Evolutionary conservation across 768 basidiomycete genomes (phyloP).

Genomic region (Inosperma sp.): DNA sequence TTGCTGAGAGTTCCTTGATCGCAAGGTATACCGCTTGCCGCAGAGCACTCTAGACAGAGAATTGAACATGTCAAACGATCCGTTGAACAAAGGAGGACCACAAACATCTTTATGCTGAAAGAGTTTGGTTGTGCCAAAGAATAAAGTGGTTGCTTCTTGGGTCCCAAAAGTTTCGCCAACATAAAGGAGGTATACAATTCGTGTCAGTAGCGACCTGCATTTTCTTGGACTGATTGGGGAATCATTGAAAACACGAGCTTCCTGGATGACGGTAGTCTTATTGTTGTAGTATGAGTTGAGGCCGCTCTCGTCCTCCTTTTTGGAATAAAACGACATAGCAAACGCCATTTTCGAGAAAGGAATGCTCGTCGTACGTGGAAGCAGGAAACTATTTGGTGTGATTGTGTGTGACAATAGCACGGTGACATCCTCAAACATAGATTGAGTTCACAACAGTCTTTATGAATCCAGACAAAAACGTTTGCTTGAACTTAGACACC

Average conservation of each 20-base stretch:
- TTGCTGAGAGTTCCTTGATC: conserved; percentile 93
- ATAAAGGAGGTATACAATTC: conserved; percentile 95
- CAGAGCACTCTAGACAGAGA: conserved; percentile 69
- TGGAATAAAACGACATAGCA: conserved; percentile 75
- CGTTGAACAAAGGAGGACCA: conserved; percentile 15
- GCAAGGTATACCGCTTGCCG: conserved; percentile 98
- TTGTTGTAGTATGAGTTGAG: conserved; percentile 93
- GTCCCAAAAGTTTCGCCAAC: conserved; percentile 92
- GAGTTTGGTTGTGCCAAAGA: conserved; percentile 98
- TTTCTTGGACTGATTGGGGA: conserved; percentile 97
- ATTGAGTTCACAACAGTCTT: too few relatives aligned
- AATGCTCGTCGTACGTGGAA: conserved; percentile 9
- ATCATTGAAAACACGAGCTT: conserved; percentile 98
- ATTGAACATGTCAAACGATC: not conserved
- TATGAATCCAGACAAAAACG: too few relatives aligned
- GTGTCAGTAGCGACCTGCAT: conserved; percentile 91
- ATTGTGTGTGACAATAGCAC: too few relatives aligned
- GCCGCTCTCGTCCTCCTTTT: conserved; percentile 95
- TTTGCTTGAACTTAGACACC: too few relatives aligned
- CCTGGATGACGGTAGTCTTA: conserved; percentile 97
- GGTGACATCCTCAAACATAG: too few relatives aligned
- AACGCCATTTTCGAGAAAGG: conserved; percentile 39
- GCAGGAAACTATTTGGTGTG: too few relatives aligned
- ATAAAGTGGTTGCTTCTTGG: conserved; percentile 95
- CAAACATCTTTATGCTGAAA: conserved; percentile 99